These are phyloP conservation scores for Gymnopus androsaceus DNA, from an alignment of 1,284 basidiomycete species.

Conservation along the genomic window DNA sequence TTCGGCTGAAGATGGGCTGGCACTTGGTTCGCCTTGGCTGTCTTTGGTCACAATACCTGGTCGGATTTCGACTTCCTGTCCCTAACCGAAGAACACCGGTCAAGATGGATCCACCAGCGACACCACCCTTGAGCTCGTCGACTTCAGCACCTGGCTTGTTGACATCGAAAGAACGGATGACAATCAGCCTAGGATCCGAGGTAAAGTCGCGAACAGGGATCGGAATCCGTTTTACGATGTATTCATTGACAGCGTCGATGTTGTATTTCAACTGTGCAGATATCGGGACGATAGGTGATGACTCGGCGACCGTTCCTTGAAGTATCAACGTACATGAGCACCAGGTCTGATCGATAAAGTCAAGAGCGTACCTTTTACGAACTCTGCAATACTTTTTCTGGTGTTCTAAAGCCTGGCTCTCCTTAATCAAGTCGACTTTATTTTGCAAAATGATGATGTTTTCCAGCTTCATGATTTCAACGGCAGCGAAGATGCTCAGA, in stretches of 20 bases:
- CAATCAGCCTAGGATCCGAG: constrained; percentile 90
- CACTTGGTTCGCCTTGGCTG: constrained; percentile 88
- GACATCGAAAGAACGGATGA: constrained; percentile 99
- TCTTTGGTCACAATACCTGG: constrained; percentile 98
- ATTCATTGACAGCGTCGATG: constrained; percentile 99
- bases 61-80: constrained; percentile 95
- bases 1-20: constrained; percentile 90
- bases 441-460: constrained; percentile 99
- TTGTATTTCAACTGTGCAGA: constrained; percentile 99
- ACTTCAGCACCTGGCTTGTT: constrained; percentile 99
- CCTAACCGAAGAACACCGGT: constrained; percentile 87
- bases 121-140: constrained; percentile 96
- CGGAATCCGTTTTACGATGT: constrained; percentile 96
- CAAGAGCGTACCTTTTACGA: constrained; percentile 78
- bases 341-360: neutral
- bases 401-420: constrained; percentile 88
- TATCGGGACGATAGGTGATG: constrained; percentile 97
- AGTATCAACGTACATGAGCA: neutral
- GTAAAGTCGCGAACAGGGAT: constrained; percentile 93
- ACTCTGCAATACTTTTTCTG: constrained; percentile 90
- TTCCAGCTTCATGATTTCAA: constrained; percentile 99
- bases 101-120: constrained; percentile 95
- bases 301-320: constrained; percentile 91
- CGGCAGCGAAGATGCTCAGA: constrained; percentile 97
- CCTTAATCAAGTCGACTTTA: constrained; percentile 95